A percentile compares a stretch with the other conserved stretches of the same genome.
Conservation (phyloP, 2,329 filamentous ascomycete species). For the Botrytis fabae region DNA sequence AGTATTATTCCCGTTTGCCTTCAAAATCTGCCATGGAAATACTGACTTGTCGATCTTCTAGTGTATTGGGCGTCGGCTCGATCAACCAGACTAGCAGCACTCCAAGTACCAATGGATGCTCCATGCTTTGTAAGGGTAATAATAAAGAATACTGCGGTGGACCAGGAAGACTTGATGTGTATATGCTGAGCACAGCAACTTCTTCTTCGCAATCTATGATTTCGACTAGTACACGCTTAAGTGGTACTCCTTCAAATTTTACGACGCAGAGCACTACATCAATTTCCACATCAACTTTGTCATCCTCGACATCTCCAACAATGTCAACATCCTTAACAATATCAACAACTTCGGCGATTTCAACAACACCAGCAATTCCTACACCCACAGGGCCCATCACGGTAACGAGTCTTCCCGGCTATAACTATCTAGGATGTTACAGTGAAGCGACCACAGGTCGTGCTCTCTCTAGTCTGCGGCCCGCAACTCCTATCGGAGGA, state of each 20-base stretch:
- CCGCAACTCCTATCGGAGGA: slow-evolving; percentile 20
- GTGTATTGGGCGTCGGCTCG: slow-evolving; percentile 24
- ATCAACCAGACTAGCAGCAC: slow-evolving; percentile 13
- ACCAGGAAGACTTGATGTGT: slow-evolving; percentile 31
- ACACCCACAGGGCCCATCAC: slow-evolving; percentile 46
- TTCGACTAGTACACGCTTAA: slow-evolving; percentile 7
- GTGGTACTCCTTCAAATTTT: neutral
- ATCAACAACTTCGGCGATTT: neutral
- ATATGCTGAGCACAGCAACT: slow-evolving; percentile 24
- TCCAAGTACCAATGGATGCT: slow-evolving; percentile 28
- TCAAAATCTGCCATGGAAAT: neutral
- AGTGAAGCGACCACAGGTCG: slow-evolving; percentile 48
- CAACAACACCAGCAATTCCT: neutral
- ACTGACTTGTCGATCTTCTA: neutral
- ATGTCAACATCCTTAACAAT: neutral
- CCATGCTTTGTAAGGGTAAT: slow-evolving; percentile 29
- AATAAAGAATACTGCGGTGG: slow-evolving; percentile 39
- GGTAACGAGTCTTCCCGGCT: slow-evolving; percentile 46
- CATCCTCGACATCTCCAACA: neutral
- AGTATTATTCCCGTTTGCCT: neutral
- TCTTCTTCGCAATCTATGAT: neutral
- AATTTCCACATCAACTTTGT: neutral
- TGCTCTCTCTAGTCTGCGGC: slow-evolving; percentile 43
- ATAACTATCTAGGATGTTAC: slow-evolving; percentile 49
- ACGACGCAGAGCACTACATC: neutral